Evolutionary conservation across 805 yeast species (phyloP).

Genomic region (Wickerhamiella siamensis): DNA sequence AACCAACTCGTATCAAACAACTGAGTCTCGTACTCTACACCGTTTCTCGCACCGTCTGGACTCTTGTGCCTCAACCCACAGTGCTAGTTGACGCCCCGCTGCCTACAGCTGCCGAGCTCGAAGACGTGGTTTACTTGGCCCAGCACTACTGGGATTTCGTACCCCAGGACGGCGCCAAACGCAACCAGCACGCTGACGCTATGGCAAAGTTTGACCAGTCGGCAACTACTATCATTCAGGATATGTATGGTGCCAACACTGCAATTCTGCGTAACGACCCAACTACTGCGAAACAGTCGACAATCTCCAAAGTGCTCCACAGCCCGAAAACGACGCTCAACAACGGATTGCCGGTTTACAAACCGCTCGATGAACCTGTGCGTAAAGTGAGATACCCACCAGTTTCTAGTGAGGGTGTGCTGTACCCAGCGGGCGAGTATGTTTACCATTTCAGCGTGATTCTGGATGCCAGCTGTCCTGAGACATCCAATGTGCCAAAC

Average conservation of each 20-base stretch:
- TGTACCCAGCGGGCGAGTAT: constrained; percentile 65
- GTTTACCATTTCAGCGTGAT: constrained; percentile 74
- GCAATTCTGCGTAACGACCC: constrained; percentile 15
- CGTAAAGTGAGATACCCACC: constrained; percentile 14
- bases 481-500: constrained; percentile 52
- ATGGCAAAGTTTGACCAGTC: constrained; percentile 18
- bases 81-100: constrained; percentile 18
- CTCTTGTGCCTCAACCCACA: constrained; percentile 39
- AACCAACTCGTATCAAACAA: constrained; percentile 56
- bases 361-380: constrained; percentile 12
- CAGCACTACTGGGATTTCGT: constrained; percentile 26
- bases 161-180: constrained; percentile 8
- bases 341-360: constrained; percentile 15
- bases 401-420: constrained; percentile 17
- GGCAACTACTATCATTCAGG: constrained; percentile 19
- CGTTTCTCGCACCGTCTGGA: constrained; percentile 71
- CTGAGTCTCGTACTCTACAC: constrained; percentile 57
- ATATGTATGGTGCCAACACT: constrained; percentile 24
- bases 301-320: constrained; percentile 8
- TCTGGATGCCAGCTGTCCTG: constrained; percentile 63
- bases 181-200: background rate
- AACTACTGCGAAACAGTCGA: constrained; percentile 6
- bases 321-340: background rate
- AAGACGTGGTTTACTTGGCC: constrained; percentile 21
- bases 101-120: constrained; percentile 21